Conservation (phyloP, 768 basidiomycete species). For the Leccinum subgranulosum region DNA sequence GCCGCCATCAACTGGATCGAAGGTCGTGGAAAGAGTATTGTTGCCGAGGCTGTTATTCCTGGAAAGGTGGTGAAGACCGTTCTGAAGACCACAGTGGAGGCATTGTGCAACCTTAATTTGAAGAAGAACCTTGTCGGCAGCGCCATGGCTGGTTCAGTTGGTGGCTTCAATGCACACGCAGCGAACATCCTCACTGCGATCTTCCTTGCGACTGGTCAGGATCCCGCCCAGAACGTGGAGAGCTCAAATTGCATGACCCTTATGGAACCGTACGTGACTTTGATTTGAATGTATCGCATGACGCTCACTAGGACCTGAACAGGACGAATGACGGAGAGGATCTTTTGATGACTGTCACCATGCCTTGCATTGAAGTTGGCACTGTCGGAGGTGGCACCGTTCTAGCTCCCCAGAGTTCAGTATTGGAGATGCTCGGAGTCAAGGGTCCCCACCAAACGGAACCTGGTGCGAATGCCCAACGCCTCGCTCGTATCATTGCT, state of each 20-base stretch:
- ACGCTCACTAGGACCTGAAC: conserved; percentile 1
- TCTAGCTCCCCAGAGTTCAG: conserved; percentile 82
- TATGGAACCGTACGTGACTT: conserved; percentile 85
- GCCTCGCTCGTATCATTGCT: conserved; percentile 85
- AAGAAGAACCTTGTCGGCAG: conserved; percentile 99
- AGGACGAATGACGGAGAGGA: conserved; percentile 89
- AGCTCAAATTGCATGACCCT: conserved; percentile 98
- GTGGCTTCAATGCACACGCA: conserved; percentile 98
- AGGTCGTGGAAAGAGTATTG: conserved; percentile 95
- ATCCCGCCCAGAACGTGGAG: conserved; percentile 99
- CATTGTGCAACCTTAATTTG: conserved; percentile 83
- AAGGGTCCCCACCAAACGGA: conserved; percentile 82
- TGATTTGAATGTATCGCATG: conserved; percentile 1
- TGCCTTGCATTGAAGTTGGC: conserved; percentile 99
- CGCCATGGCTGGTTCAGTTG: conserved; percentile 97
- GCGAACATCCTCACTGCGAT: conserved; percentile 96
- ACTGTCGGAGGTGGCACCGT: conserved; percentile 97
- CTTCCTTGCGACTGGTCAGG: conserved; percentile 95
- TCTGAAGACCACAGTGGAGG: conserved; percentile 92
- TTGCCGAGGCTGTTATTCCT: conserved; percentile 91
- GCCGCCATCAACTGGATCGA: conserved; percentile 99
- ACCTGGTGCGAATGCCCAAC: conserved; percentile 88
- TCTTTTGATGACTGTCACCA: conserved; percentile 87
- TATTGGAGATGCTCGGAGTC: conserved; percentile 93
- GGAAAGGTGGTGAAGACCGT: conserved; percentile 86